Evolutionary conservation across 2,329 filamentous ascomycete genomes (phyloP).

Genomic region (Lasiodiplodia sp.): DNA sequence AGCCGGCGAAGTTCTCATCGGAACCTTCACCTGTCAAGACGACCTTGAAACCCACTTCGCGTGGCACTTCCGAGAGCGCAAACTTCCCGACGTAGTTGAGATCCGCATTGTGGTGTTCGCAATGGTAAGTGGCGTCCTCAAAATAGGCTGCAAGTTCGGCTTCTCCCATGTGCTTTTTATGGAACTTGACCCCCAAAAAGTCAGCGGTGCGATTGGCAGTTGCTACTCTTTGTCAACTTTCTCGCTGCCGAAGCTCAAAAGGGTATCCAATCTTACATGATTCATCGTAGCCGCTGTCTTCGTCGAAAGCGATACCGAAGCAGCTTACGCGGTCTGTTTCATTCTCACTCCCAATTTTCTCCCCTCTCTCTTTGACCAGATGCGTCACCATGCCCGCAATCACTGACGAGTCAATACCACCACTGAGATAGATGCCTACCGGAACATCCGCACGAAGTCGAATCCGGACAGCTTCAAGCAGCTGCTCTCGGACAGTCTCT

Average conservation of each 20-base stretch:
- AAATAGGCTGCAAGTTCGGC: conserved; percentile 52
- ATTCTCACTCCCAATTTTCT: conserved; percentile 54
- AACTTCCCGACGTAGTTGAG: conserved; percentile 62
- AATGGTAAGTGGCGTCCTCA: conserved; percentile 55
- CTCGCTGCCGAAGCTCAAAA: not conserved
- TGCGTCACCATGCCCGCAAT: conserved; percentile 64
- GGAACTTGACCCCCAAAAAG: conserved; percentile 55
- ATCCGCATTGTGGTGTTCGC: conserved; percentile 57
- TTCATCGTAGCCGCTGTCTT: conserved; percentile 59
- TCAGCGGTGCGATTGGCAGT: conserved; percentile 58
- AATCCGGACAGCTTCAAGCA: conserved; percentile 61
- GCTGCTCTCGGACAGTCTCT: conserved; percentile 55
- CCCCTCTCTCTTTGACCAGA: conserved; percentile 57
- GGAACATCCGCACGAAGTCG: conserved; percentile 65
- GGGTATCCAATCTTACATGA: conserved; percentile 36
- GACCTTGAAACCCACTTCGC: conserved; percentile 59
- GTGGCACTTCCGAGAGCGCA: conserved; percentile 56
- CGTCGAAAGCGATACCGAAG: conserved; percentile 63
- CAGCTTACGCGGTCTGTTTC: conserved; percentile 50
- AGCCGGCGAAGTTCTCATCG: conserved; percentile 64
- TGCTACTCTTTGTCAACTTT: conserved; percentile 33
- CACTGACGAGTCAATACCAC: conserved; percentile 65
- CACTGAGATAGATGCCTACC: conserved; percentile 64
- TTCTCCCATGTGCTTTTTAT: conserved; percentile 55
- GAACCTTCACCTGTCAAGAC: conserved; percentile 62